A percentile compares a stretch with the other conserved stretches of the same genome.
phyloP scores from a whole-genome alignment of 495 filamentous ascomycete genomes.

The Podospora bellae-mahoneyi region DNA sequence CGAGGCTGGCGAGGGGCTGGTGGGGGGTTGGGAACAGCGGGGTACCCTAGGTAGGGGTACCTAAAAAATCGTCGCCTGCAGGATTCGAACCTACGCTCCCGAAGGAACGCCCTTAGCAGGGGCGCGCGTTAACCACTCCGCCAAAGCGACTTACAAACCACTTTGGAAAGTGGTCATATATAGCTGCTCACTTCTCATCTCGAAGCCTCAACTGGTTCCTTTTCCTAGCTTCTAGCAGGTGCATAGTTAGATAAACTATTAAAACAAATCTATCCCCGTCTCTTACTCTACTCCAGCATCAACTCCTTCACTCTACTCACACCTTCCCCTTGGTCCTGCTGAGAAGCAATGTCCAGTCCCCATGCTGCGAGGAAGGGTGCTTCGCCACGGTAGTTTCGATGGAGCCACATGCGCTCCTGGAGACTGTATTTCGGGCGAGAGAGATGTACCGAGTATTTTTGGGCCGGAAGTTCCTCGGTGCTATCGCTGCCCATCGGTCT shows the following conservation, averaged over 20 bases:
- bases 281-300: slow-evolving; percentile 24
- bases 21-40: neutral
- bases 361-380: slow-evolving; percentile 40
- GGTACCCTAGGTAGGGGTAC: too few relatives aligned
- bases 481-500: too few relatives aligned
- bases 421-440: slow-evolving; percentile 16
- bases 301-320: slow-evolving; percentile 37
- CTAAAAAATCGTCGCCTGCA: slow-evolving; percentile 24
- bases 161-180: neutral
- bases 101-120: slow-evolving; percentile 31
- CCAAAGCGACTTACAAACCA: slow-evolving; percentile 15
- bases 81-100: slow-evolving; percentile 32
- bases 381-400: slow-evolving; percentile 42
- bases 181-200: neutral
- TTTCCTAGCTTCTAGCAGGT: too few relatives aligned
- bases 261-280: neutral
- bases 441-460: neutral
- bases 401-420: slow-evolving; percentile 40
- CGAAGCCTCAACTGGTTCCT: neutral
- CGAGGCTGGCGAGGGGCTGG: neutral
- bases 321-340: slow-evolving; percentile 35
- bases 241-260: neutral
- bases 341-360: slow-evolving; percentile 36
- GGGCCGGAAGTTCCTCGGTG: neutral
- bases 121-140: slow-evolving; percentile 29